Percentiles rank a stretch among this genome's conserved stretches.
These are phyloP conservation scores for Prillingera fragicola DNA, from an alignment of 1,284 basidiomycete genomes.

Conservation along the genomic window DNA sequence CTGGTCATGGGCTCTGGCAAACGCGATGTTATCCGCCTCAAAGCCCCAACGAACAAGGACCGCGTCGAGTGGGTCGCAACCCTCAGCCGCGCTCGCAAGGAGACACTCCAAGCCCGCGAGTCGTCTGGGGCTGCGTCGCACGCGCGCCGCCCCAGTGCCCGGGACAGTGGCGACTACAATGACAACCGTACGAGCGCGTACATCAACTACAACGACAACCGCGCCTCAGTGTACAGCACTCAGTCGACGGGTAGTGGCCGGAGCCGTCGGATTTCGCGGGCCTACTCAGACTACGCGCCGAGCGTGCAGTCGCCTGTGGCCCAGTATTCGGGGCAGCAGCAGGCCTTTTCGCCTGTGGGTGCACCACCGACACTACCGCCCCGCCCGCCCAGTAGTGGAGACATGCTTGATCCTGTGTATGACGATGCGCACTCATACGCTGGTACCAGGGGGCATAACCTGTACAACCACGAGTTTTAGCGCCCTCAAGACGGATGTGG, in stretches of 20 bases:
- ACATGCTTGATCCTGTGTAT: conserved; percentile 2
- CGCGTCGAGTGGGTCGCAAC: conserved; percentile 27
- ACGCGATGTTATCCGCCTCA: conserved; percentile 9
- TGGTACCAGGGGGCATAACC: conserved; percentile 3
- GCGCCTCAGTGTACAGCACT: neutral
- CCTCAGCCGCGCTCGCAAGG: conserved; percentile 5
- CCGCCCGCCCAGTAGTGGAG: neutral
- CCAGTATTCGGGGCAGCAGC: too few relatives aligned
- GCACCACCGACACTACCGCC: neutral
- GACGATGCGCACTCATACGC: conserved; percentile 7
- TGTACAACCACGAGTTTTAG: conserved; percentile 16
- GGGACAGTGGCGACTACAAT: too few relatives aligned
- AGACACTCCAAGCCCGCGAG: too few relatives aligned
- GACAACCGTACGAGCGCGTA: too few relatives aligned
- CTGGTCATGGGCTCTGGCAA: conserved; percentile 36
- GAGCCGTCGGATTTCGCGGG: neutral
- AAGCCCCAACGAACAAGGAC: conserved; percentile 10
- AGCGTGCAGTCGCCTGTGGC: too few relatives aligned
- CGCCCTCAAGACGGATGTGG: too few relatives aligned
- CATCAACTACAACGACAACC: too few relatives aligned
- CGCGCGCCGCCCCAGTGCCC: conserved; percentile 4
- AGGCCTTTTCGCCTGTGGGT: too few relatives aligned
- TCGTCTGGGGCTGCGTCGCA: too few relatives aligned
- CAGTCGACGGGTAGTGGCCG: neutral
- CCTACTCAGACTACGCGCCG: neutral